Evolutionary conservation across 2,329 filamentous ascomycete genomes (phyloP).

Genomic region (Blastomyces gilchristii): DNA sequence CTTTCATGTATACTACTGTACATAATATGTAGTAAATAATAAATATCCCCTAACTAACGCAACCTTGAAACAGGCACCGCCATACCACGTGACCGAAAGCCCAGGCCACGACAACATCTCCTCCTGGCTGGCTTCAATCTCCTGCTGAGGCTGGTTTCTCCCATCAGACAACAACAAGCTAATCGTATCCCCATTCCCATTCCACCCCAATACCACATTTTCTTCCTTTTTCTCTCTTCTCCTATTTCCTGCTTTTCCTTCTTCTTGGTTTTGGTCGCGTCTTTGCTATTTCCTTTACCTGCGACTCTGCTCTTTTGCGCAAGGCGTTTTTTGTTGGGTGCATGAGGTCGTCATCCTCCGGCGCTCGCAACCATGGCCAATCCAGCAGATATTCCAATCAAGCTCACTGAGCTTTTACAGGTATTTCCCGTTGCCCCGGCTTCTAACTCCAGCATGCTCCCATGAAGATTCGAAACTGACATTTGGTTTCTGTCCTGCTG

Average conservation of each 20-base stretch:
- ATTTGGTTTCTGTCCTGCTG: slow-evolving; percentile 5
- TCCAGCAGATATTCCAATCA: slow-evolving; percentile 61
- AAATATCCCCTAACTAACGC: too few species aligned
- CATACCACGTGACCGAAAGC: not conserved
- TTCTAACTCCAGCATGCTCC: not conserved
- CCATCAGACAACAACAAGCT: not conserved
- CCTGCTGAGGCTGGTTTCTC: not conserved
- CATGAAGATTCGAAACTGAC: not conserved
- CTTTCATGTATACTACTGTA: not conserved
- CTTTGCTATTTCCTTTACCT: slow-evolving; percentile 11
- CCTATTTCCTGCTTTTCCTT: slow-evolving; percentile 2
- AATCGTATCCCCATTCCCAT: not conserved
- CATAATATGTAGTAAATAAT: too few species aligned
- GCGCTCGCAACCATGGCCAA: slow-evolving; percentile 40
- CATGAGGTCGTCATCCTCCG: slow-evolving; percentile 33
- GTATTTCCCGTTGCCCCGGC: slow-evolving; percentile 32
- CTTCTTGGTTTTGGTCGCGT: not conserved
- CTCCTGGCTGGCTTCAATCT: not conserved
- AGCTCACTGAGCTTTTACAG: slow-evolving; percentile 85
- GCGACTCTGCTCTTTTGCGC: slow-evolving; percentile 22
- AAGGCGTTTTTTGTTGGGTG: slow-evolving; percentile 30
- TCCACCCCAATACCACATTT: not conserved
- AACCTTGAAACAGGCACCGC: too few species aligned
- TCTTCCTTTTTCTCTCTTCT: not conserved
- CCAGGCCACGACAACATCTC: slow-evolving; percentile 4